Conservation (phyloP, 306 rosid genomes). For the Trifolium dubium region DNA sequence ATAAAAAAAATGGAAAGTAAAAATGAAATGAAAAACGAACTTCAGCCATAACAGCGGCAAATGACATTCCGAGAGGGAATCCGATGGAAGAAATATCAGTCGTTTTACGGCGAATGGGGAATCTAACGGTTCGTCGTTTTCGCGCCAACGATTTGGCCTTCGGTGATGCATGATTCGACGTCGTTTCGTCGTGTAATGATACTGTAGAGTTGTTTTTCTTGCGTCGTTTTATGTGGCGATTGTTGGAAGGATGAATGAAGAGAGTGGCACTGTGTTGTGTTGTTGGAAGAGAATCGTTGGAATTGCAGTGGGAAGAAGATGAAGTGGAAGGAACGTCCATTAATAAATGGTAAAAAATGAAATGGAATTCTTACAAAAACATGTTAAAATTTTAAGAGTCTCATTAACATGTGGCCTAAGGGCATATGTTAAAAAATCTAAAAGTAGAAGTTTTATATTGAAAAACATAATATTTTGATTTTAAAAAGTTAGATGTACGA, state of each 20-base stretch:
- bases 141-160: constrained; percentile 41
- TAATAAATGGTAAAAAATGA: no score
- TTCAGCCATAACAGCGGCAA: constrained; percentile 81
- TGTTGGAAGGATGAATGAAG: background rate
- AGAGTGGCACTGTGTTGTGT: background rate
- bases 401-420: no score
- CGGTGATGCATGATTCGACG: constrained; percentile 47
- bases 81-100: constrained; percentile 56
- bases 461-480: no score
- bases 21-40: constrained; percentile 35
- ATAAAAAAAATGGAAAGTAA: no score
- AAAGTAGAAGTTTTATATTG: no score
- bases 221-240: background rate
- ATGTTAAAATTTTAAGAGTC: no score
- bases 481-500: no score
- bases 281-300: constrained; percentile 14
- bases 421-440: no score
- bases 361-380: no score
- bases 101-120: constrained; percentile 50
- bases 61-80: constrained; percentile 78
- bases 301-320: constrained; percentile 7
- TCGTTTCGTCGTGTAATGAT: constrained; percentile 15
- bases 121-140: constrained; percentile 65
- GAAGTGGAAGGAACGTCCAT: constrained; percentile 13
- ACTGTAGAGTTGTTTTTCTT: background rate